Percentiles rank a stretch among this genome's conserved stretches.
Evolutionary conservation across 306 rosid genomes (phyloP).

Genomic region (Rubus idaeus): DNA sequence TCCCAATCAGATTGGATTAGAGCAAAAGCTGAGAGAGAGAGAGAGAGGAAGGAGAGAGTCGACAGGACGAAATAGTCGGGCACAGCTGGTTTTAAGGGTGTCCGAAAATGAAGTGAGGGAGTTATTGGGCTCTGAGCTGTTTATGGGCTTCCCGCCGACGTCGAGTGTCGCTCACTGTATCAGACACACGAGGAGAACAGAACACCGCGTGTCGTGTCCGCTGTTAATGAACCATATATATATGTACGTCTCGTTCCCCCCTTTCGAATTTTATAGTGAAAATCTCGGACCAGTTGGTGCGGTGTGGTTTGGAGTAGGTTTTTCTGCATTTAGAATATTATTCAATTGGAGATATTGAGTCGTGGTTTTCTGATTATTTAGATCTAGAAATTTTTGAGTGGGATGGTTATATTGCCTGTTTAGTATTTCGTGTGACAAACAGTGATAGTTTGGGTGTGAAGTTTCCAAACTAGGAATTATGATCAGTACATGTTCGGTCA

Average conservation of each 20-base stretch:
- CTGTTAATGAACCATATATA: neutral
- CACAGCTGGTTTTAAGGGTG: neutral
- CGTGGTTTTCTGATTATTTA: no score
- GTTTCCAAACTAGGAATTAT: neutral
- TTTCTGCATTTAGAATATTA: neutral
- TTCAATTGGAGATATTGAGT: neutral
- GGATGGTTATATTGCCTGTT: neutral
- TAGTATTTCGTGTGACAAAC: neutral
- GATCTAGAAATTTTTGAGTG: neutral
- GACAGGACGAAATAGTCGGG: neutral
- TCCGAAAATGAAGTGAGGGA: neutral
- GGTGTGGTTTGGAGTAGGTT: neutral
- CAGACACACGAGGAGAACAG: neutral
- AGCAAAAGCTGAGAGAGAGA: neutral
- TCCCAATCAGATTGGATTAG: neutral
- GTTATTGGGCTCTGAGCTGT: neutral
- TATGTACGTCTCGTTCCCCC: no score
- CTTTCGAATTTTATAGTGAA: neutral
- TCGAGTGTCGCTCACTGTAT: neutral
- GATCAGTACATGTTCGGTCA: neutral
- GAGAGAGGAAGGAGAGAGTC: neutral
- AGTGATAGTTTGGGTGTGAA: neutral
- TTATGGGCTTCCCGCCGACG: conserved; percentile 11
- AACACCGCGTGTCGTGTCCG: neutral
- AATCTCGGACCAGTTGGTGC: neutral